Conservation (phyloP, 805 yeast genomes). For the Debaryomyces castellii region DNA sequence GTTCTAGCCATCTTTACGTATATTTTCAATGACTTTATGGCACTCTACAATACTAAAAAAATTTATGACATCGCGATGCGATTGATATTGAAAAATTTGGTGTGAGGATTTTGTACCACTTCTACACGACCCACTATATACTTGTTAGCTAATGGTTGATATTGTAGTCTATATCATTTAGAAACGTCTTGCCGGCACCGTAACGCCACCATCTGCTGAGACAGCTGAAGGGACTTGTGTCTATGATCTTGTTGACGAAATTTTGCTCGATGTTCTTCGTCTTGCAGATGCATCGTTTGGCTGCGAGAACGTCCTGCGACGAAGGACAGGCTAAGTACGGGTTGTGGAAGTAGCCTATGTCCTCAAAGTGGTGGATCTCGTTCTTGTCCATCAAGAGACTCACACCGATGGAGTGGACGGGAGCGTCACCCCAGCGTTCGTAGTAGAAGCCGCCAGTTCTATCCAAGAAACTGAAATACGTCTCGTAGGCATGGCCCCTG, state of each 20-base stretch:
- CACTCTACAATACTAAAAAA: conserved; percentile 2
- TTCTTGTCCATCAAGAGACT: conserved; percentile 34
- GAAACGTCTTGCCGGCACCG: conserved; percentile 59
- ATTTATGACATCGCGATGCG: conserved; percentile 6
- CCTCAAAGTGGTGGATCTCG: conserved; percentile 44
- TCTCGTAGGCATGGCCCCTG: conserved; percentile 44
- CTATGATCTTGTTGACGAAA: conserved; percentile 29
- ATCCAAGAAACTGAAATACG: conserved; percentile 48
- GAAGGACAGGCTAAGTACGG: conserved; percentile 44
- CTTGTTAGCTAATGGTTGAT: conserved; percentile 4
- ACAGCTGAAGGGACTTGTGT: conserved; percentile 59
- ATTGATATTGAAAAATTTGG: conserved; percentile 2
- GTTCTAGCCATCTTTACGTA: conserved; percentile 26
- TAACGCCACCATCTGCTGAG: conserved; percentile 74
- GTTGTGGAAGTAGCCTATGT: conserved; percentile 43
- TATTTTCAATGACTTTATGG: background rate
- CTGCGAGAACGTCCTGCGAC: conserved; percentile 27
- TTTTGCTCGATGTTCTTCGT: conserved; percentile 15
- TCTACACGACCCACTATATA: conserved; percentile 1
- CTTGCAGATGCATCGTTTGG: conserved; percentile 40
- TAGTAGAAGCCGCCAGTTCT: conserved; percentile 52
- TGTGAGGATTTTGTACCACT: background rate
- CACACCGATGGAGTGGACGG: conserved; percentile 42
- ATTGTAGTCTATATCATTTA: conserved; percentile 40
- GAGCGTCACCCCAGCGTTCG: conserved; percentile 63